Conservation (phyloP, 306 rosid species). For the Oemleria cerasiformis region DNA sequence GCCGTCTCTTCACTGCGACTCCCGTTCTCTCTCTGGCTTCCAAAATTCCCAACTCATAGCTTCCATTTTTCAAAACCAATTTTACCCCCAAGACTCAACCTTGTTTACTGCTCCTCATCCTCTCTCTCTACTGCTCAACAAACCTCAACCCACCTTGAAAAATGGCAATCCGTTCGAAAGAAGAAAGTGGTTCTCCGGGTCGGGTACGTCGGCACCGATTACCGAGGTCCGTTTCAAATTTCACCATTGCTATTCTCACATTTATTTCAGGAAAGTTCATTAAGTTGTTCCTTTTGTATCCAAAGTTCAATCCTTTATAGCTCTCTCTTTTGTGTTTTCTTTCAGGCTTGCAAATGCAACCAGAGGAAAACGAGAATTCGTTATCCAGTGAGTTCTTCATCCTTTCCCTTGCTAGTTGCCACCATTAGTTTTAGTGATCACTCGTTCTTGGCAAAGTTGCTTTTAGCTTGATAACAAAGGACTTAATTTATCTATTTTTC, state of each 20-base stretch:
- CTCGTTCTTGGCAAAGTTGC: neutral
- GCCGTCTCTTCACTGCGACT: constrained; percentile 42
- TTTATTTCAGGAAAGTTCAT: neutral
- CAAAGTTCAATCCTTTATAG: neutral
- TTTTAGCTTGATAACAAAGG: neutral
- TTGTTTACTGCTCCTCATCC: constrained; percentile 25
- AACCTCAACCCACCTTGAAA: constrained; percentile 8
- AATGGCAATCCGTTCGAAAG: constrained; percentile 70
- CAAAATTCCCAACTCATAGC: constrained; percentile 22
- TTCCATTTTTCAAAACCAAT: constrained; percentile 13
- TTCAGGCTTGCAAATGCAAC: constrained; percentile 85
- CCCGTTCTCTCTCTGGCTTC: constrained; percentile 34
- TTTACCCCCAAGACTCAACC: constrained; percentile 21
- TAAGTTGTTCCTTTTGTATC: neutral
- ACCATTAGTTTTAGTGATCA: too few species aligned
- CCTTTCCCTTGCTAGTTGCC: too few species aligned
- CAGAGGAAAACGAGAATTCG: constrained; percentile 52
- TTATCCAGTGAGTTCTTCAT: constrained; percentile 50
- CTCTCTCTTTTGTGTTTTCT: neutral
- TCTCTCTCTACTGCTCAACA: neutral
- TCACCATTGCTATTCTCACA: neutral
- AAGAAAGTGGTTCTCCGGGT: constrained; percentile 82
- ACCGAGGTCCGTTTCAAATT: constrained; percentile 57
- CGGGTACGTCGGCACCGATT: constrained; percentile 76
- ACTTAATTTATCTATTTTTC: too few species aligned